These are phyloP conservation scores for Ophiostoma tasmaniense DNA, from an alignment of 2,329 filamentous ascomycete genomes.

Conservation along the genomic window DNA sequence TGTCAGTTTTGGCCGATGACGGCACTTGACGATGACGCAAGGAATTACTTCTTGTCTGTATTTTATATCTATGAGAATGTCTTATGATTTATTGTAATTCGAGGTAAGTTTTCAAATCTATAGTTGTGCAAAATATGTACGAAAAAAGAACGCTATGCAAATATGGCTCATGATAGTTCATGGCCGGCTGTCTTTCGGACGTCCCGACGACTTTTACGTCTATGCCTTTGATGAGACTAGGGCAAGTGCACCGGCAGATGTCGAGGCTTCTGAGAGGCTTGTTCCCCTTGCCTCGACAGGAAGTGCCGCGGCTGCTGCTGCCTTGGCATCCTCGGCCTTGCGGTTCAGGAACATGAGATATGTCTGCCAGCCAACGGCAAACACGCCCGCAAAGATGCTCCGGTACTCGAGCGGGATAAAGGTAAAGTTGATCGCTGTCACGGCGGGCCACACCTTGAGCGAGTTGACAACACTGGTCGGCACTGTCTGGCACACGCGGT, in stretches of 20 bases:
- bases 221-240: conserved; percentile 3
- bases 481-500: conserved; percentile 66
- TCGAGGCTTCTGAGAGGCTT: neutral
- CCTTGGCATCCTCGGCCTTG: conserved; percentile 54
- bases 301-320: neutral
- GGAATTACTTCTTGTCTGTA: neutral
- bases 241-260: neutral
- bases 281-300: neutral
- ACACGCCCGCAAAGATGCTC: conserved; percentile 66
- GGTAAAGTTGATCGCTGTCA: conserved; percentile 81
- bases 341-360: conserved; percentile 78
- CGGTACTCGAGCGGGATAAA: conserved; percentile 72
- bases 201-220: neutral
- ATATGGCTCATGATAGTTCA: neutral
- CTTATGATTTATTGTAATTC: neutral
- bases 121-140: neutral
- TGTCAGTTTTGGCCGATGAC: neutral
- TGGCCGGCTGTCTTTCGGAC: neutral
- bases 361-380: conserved; percentile 87
- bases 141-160: neutral
- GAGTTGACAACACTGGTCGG: conserved; percentile 69
- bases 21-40: neutral
- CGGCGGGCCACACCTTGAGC: conserved; percentile 79
- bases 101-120: neutral
- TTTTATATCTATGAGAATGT: neutral